Evolutionary conservation across 2,329 filamentous ascomycete genomes (phyloP).

Genomic region (Coniella lustricola): DNA sequence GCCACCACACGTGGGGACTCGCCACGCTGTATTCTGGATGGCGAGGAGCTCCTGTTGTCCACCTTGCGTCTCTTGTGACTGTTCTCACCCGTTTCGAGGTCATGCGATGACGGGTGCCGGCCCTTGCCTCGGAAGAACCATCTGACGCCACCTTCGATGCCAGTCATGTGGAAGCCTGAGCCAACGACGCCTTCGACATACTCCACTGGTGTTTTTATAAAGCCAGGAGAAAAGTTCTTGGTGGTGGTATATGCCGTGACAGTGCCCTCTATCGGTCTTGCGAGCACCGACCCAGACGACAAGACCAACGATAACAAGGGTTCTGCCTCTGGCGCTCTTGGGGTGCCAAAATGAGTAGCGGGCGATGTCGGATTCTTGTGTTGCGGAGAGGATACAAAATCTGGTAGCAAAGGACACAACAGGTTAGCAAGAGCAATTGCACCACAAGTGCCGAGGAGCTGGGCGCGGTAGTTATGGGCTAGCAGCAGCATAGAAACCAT

Average conservation of each 20-base stretch:
- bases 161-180: slow-evolving; percentile 74
- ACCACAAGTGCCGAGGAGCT: not conserved
- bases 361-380: slow-evolving; percentile 33
- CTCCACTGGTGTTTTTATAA: slow-evolving; percentile 75
- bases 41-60: slow-evolving; percentile 32
- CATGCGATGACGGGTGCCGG: slow-evolving; percentile 43
- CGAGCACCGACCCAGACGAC: slow-evolving; percentile 79
- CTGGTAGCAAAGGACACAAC: slow-evolving; percentile 29
- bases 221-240: slow-evolving; percentile 83
- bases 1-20: slow-evolving; percentile 10
- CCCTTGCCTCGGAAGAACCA: slow-evolving; percentile 64
- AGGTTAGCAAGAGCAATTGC: slow-evolving; percentile 13
- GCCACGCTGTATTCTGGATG: slow-evolving; percentile 24
- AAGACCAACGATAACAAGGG: slow-evolving; percentile 82
- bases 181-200: slow-evolving; percentile 86
- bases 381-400: slow-evolving; percentile 60
- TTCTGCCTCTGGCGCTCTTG: slow-evolving; percentile 52
- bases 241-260: slow-evolving; percentile 78
- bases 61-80: slow-evolving; percentile 55
- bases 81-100: slow-evolving; percentile 38
- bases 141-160: slow-evolving; percentile 78
- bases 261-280: slow-evolving; percentile 76
- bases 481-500: too few relatives aligned
- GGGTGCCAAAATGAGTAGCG: slow-evolving; percentile 29
- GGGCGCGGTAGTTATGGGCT: too few relatives aligned